Percentiles rank a stretch among this genome's conserved stretches.
Evolutionary conservation across 2,329 filamentous ascomycete species (phyloP).

Genomic region (Neofusicoccum parvum): DNA sequence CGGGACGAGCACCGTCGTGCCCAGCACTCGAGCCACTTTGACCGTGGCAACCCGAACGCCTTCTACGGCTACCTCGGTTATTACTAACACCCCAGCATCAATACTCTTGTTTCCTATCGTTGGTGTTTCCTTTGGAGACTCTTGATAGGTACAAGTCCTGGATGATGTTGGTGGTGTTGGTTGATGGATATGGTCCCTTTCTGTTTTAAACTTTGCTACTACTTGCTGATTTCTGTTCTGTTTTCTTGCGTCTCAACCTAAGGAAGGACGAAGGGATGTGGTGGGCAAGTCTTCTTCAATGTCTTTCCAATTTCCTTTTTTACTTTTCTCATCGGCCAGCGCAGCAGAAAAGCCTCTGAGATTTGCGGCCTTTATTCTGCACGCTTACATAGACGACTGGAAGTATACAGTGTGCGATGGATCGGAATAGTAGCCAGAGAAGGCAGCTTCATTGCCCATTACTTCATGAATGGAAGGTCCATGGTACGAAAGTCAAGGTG

Average conservation of each 20-base stretch:
- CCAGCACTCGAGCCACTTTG: slow-evolving; percentile 5
- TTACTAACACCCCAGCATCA: not conserved
- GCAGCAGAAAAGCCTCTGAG: too few relatives aligned
- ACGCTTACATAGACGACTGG: too few relatives aligned
- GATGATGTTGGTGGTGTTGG: slow-evolving; percentile 1
- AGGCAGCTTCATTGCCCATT: too few relatives aligned
- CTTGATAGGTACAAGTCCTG: slow-evolving; percentile 9
- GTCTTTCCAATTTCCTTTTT: too few relatives aligned
- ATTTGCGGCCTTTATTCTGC: too few relatives aligned
- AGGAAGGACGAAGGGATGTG: not conserved
- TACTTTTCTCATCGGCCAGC: too few relatives aligned
- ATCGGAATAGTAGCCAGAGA: too few relatives aligned
- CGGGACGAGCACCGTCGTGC: slow-evolving; percentile 16
- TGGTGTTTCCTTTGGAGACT: slow-evolving; percentile 1
- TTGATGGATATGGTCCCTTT: not conserved
- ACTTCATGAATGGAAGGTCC: too few relatives aligned
- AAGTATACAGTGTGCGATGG: too few relatives aligned
- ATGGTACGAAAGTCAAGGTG: too few relatives aligned
- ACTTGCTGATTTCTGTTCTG: not conserved
- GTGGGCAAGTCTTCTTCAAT: too few relatives aligned
- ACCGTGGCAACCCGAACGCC: slow-evolving; percentile 19
- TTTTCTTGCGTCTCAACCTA: not conserved
- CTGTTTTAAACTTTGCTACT: not conserved
- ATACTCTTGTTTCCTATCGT: slow-evolving; percentile 12
- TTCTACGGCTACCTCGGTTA: not conserved